Base-by-base conservation (phyloP, 768 basidiomycete genomes). In the Cystofilobasidium ferigula region DNA sequence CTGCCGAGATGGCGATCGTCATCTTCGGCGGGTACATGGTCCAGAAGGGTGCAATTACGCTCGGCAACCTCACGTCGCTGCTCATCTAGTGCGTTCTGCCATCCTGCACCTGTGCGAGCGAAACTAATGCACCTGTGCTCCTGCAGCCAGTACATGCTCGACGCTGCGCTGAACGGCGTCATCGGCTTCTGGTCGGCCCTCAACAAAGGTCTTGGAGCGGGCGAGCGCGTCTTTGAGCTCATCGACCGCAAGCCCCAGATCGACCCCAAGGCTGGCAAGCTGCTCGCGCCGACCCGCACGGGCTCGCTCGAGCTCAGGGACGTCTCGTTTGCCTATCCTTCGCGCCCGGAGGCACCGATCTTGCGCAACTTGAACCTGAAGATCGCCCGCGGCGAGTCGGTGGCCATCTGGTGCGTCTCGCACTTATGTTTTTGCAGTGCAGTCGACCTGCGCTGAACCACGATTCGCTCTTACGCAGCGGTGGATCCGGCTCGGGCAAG, bases 161-260 rank as follows among this genome's bases (percentile, higher is more conserved):
- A 68, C 48, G 54, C 54, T 2, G 54, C 63, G 43, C 32, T 64
- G 10, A 32, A 35, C 30, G 67, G 61, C 0, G 26, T 68, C 34
- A 57, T 63, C 28, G 61, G 61, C 24, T 68, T 62, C 62, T 68
- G 67, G 67, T 42, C 67, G 22, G 45, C 51, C 7, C 45, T 68
- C 45, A 62, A 62, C 57, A 68, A 63, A 61, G 66, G 67, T 32
- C 61, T 68, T 35, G 67, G 67, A 43, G 67, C 67, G 8, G 67
- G 67, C 40, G 60, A 63, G 20, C 67, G 67, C 35, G 67, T 68
- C 26, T 68, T 68, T 38, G 67, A 62, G 24, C 43, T 68, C 36
- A 62, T 68, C 47, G 67, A 68, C n/a, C 30, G 62, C 12, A 62
- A 68, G 51, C 67, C 67, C 14, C 67, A 68, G 34, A 57, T 68